These are phyloP conservation scores for Saccharomycopsis hybrid DNA, from an alignment of 1,139 yeast genomes.

Conservation along the genomic window DNA sequence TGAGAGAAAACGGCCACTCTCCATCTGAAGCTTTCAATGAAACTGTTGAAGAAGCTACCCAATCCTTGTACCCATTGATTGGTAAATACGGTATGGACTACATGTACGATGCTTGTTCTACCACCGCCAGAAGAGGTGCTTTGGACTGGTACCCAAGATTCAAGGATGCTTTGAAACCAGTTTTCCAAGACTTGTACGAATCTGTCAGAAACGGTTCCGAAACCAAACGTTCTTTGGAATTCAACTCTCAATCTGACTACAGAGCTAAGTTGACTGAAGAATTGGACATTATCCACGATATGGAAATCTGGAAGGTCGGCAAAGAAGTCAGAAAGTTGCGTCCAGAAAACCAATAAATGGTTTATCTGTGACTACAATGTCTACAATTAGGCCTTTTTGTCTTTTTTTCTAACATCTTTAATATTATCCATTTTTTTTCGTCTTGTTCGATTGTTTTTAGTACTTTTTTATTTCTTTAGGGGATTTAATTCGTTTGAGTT, in stretches of 20 bases:
- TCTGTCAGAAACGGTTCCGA: slow-evolving; percentile 94
- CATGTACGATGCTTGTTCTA: slow-evolving; percentile 99
- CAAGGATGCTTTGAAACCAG: slow-evolving; percentile 98
- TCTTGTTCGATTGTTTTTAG: background rate
- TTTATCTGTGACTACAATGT: background rate
- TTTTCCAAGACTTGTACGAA: slow-evolving; percentile 91
- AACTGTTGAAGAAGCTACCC: slow-evolving; percentile 99
- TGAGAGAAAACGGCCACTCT: slow-evolving; percentile 98
- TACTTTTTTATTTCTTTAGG: background rate
- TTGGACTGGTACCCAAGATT: slow-evolving; percentile 99
- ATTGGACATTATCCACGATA: slow-evolving; percentile 84
- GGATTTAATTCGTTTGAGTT: background rate
- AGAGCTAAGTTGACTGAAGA: slow-evolving; percentile 94
- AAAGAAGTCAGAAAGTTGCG: slow-evolving; percentile 99
- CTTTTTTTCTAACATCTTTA: no score
- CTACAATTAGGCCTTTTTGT: background rate
- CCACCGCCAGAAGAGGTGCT: slow-evolving; percentile 99
- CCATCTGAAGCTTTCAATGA: slow-evolving; percentile 99
- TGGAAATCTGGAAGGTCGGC: slow-evolving; percentile 99
- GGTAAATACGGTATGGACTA: slow-evolving; percentile 99
- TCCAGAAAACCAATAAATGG: slow-evolving; percentile 87
- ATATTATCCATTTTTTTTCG: background rate
- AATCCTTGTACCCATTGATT: slow-evolving; percentile 95
- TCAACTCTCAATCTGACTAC: slow-evolving; percentile 97
- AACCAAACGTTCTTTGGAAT: slow-evolving; percentile 96